A percentile compares a stretch with the other conserved stretches of the same genome.
Evolutionary conservation across 2,329 filamentous ascomycete genomes (phyloP).

Genomic region (Xylaria sp.): DNA sequence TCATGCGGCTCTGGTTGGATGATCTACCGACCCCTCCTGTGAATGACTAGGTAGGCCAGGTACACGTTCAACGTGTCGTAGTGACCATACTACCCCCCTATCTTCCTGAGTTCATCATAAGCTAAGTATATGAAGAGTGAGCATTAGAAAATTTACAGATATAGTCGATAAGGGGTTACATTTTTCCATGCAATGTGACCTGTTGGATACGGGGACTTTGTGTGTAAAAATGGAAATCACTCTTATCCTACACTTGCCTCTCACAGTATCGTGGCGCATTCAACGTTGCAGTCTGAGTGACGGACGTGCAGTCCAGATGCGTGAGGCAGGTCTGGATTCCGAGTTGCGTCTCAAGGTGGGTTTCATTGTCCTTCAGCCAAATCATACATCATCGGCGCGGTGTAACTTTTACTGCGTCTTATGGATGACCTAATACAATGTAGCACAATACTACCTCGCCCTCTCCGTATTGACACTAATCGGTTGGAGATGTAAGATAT

Average conservation of each 20-base stretch:
- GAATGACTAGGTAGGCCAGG: background rate
- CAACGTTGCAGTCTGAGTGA: background rate
- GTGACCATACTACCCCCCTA: background rate
- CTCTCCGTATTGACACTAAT: background rate
- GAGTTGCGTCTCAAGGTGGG: background rate
- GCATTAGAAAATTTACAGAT: background rate
- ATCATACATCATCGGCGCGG: background rate
- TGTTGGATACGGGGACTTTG: background rate
- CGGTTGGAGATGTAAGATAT: constrained; percentile 1
- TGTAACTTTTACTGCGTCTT: constrained; percentile 4
- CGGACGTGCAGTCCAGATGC: background rate
- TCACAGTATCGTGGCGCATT: background rate
- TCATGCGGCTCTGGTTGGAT: constrained; percentile 6
- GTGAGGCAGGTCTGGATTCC: background rate
- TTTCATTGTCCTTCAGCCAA: background rate
- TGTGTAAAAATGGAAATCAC: background rate
- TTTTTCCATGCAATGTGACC: background rate
- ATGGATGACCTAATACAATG: background rate
- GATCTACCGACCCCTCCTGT: background rate
- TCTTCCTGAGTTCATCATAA: background rate
- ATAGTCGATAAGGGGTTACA: background rate
- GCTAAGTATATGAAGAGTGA: background rate
- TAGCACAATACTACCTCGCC: background rate
- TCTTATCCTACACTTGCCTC: background rate
- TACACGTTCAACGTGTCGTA: background rate